Percentiles rank a stretch among this genome's conserved stretches.
These are phyloP conservation scores for Neurospora sp. DNA, from an alignment of 495 filamentous ascomycete genomes.

Conservation along the genomic window DNA sequence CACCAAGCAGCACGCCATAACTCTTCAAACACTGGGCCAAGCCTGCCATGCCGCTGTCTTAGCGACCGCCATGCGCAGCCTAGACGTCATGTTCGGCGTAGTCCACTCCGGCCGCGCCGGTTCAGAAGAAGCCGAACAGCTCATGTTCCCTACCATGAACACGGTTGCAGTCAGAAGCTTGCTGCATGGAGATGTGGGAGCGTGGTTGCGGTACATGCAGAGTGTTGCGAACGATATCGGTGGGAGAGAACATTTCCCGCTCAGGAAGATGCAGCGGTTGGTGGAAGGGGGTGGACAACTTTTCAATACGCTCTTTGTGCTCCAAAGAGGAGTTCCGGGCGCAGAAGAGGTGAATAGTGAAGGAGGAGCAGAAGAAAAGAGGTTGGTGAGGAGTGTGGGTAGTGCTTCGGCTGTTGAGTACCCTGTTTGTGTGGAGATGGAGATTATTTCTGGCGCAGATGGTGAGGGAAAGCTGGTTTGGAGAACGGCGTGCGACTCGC, in stretches of 20 bases:
- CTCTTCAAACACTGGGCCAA: constrained; percentile 55
- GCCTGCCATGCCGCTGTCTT: constrained; percentile 56
- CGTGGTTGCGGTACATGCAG: constrained; percentile 59
- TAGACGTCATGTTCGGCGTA: constrained; percentile 62
- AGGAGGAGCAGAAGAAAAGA: too few relatives aligned
- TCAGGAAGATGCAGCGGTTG: constrained; percentile 49
- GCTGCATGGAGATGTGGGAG: constrained; percentile 47
- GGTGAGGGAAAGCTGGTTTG: constrained; percentile 43
- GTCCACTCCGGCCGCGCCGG: constrained; percentile 58
- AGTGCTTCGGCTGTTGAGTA: constrained; percentile 61
- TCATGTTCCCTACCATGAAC: constrained; percentile 75
- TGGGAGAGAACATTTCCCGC: constrained; percentile 54
- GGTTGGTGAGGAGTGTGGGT: constrained; percentile 44
- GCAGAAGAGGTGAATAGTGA: neutral
- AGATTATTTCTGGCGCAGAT: constrained; percentile 27
- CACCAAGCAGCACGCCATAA: constrained; percentile 47
- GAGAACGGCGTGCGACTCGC: constrained; percentile 57
- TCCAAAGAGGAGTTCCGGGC: constrained; percentile 32
- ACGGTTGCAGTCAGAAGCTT: constrained; percentile 56
- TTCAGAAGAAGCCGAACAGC: constrained; percentile 41
- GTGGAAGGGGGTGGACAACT: constrained; percentile 24
- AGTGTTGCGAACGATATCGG: constrained; percentile 42
- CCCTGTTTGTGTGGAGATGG: constrained; percentile 72
- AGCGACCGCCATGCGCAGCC: constrained; percentile 38
- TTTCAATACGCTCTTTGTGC: constrained; percentile 66